phyloP scores from a whole-genome alignment of 495 filamentous ascomycete genomes.

The Neurospora cerealis region DNA sequence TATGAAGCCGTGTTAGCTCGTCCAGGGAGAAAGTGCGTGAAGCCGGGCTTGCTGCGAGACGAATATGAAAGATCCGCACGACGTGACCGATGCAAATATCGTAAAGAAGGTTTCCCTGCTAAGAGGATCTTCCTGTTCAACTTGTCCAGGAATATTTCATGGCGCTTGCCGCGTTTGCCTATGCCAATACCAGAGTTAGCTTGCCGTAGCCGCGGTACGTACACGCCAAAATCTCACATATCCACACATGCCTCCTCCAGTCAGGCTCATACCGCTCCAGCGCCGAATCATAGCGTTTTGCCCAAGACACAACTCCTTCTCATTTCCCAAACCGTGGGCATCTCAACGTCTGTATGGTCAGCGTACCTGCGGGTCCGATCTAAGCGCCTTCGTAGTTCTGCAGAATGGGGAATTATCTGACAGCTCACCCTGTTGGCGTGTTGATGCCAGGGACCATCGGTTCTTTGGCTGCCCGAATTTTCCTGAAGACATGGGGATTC shows the following conservation, averaged over 20 bases:
- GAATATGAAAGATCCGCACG: no score
- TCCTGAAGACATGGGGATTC: background rate
- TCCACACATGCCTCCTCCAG: background rate
- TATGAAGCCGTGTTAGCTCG: no score
- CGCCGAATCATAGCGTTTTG: background rate
- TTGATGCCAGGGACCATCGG: background rate
- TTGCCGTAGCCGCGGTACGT: background rate
- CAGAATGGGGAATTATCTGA: background rate
- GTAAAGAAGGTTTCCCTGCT: no score
- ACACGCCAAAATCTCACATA: background rate
- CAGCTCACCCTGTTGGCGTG: background rate
- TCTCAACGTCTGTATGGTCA: background rate
- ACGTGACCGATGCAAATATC: no score
- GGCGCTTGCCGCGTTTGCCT: background rate
- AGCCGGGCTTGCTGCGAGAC: no score
- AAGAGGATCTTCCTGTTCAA: no score
- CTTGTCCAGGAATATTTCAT: background rate
- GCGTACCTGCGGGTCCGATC: background rate
- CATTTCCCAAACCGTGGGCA: background rate
- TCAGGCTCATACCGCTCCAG: background rate
- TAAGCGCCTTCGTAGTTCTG: background rate
- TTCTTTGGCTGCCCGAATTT: background rate
- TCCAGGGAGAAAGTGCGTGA: no score
- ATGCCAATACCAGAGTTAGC: background rate
- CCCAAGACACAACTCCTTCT: background rate